These are phyloP conservation scores for carrot (Daucus carota) DNA, from an alignment of 129 eudicot species.

Conservation along the genomic window DH1_v3.0 NC_030381.2:39284501-39285000, in stretches of 20 bases:
- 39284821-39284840: constrained; percentile 1
- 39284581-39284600: constrained; percentile 66
- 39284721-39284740: constrained; percentile 81
- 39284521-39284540: constrained; percentile 80
- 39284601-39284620: constrained; percentile 49
- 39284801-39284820: constrained; percentile 22
- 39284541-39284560: constrained; percentile 70
- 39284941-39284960: not conserved
- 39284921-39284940: not conserved
- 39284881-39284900: not conserved
- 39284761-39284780: constrained; percentile 50
- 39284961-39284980: not conserved
- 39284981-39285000: not conserved
- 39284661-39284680: constrained; percentile 54
- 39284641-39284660: constrained; percentile 81
- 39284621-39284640: constrained; percentile 92
- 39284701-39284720: constrained; percentile 58
- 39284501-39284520: constrained; percentile 60
- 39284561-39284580: constrained; percentile 48
- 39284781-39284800: constrained; percentile 30
- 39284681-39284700: constrained; percentile 28
- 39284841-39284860: constrained; percentile 8
- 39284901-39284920: not conserved
- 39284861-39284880: not conserved
- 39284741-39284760: constrained; percentile 59